Percentiles rank a stretch among this genome's conserved stretches.
Evolutionary conservation across 2,329 filamentous ascomycete species (phyloP).

Genomic region (Ceratocystis papillata): DNA sequence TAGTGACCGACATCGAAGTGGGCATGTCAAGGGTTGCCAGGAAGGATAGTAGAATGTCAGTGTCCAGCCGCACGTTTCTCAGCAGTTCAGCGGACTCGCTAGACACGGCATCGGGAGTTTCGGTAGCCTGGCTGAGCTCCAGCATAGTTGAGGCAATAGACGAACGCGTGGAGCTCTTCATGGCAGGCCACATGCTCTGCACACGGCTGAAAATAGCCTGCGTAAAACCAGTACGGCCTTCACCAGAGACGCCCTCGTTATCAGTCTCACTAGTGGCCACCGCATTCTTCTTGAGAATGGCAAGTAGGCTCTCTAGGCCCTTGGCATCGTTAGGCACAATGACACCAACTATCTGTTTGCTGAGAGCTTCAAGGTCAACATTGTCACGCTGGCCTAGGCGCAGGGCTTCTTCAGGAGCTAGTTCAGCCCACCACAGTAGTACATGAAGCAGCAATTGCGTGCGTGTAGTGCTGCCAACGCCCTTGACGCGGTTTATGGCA

Average conservation of each 20-base stretch:
- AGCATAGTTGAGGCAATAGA: constrained; percentile 53
- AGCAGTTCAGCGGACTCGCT: constrained; percentile 60
- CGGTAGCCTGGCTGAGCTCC: constrained; percentile 44
- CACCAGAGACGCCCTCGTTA: constrained; percentile 31
- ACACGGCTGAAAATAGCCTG: constrained; percentile 58
- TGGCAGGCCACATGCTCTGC: constrained; percentile 57
- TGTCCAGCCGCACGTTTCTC: constrained; percentile 60
- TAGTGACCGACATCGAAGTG: constrained; percentile 60
- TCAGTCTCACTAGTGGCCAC: constrained; percentile 26
- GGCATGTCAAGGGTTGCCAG: constrained; percentile 63
- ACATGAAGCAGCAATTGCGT: constrained; percentile 67
- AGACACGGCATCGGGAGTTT: constrained; percentile 28
- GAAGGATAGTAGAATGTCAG: constrained; percentile 59
- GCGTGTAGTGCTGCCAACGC: constrained; percentile 56
- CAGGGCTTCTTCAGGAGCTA: constrained; percentile 42
- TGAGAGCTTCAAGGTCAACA: constrained; percentile 35
- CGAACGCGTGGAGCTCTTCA: constrained; percentile 54
- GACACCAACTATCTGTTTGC: constrained; percentile 40
- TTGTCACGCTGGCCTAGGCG: constrained; percentile 35
- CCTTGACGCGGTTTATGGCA: constrained; percentile 60
- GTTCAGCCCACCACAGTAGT: constrained; percentile 55
- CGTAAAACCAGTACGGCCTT: constrained; percentile 44
- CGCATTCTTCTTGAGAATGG: constrained; percentile 34
- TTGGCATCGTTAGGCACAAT: constrained; percentile 44
- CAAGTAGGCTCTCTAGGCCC: constrained; percentile 44